Evolutionary conservation across 2,329 filamentous ascomycete species (phyloP).

Genomic region (Aspergillus sp.): DNA sequence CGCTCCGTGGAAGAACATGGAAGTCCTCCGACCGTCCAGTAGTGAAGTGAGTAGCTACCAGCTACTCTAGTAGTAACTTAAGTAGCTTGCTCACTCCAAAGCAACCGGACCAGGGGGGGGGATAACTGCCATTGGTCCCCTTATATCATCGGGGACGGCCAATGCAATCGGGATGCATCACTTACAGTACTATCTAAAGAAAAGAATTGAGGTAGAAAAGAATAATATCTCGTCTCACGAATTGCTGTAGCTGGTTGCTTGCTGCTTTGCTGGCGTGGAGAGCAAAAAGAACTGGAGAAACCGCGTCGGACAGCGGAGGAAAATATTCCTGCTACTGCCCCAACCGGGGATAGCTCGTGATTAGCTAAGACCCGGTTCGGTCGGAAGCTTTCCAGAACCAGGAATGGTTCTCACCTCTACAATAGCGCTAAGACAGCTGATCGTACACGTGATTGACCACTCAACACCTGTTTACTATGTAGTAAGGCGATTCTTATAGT

Average conservation of each 20-base stretch:
- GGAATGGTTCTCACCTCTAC: neutral
- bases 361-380: conserved; percentile 9
- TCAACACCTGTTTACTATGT: neutral
- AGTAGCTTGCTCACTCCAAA: neutral
- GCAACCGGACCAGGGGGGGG: neutral
- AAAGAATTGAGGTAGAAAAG: too few species aligned
- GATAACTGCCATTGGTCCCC: neutral
- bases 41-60: neutral
- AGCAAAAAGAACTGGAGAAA: conserved; percentile 10
- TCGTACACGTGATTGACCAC: neutral
- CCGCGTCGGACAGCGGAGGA: conserved; percentile 5
- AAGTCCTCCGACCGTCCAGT: neutral
- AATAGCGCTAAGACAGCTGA: neutral
- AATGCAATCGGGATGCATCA: conserved; percentile 1
- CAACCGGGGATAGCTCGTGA: conserved; percentile 3
- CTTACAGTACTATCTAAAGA: conserved; percentile 3
- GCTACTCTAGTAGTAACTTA: neutral
- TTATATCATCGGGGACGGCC: neutral
- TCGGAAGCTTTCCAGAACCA: neutral
- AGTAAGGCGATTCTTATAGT: neutral
- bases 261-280: conserved; percentile 9
- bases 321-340: conserved; percentile 10
- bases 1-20: conserved; percentile 6
- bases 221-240: neutral
- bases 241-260: neutral